These are phyloP conservation scores for Zymoseptoria ardabiliae DNA, from an alignment of 2,329 filamentous ascomycete genomes.

Conservation along the genomic window DNA sequence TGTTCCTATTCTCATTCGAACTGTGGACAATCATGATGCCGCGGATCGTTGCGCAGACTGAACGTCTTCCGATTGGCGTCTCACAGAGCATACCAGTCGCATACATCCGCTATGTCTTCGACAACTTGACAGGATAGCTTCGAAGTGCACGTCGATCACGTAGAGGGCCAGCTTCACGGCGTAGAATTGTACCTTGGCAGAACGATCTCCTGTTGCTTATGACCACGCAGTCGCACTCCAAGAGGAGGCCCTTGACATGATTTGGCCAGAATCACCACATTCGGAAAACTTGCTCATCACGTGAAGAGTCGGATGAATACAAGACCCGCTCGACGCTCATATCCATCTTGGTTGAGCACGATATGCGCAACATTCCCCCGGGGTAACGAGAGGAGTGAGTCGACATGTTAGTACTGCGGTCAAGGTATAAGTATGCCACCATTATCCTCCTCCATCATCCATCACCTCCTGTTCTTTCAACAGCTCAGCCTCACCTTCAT, in stretches of 20 bases:
- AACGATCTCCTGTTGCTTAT: too few species aligned
- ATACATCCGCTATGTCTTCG: too few species aligned
- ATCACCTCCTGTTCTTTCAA: neutral
- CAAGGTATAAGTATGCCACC: neutral
- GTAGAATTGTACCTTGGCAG: too few species aligned
- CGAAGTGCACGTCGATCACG: too few species aligned
- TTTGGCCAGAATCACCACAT: neutral
- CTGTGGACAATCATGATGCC: neutral
- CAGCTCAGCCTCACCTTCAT: neutral
- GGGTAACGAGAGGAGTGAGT: neutral
- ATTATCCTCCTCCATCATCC: neutral
- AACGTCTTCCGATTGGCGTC: neutral
- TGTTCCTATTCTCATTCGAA: neutral
- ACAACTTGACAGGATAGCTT: too few species aligned
- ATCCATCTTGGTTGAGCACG: neutral
- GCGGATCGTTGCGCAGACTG: neutral
- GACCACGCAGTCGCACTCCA: neutral
- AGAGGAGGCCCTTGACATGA: neutral
- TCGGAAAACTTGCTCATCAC: conserved; percentile 4
- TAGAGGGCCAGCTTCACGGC: too few species aligned
- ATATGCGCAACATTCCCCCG: neutral
- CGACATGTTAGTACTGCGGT: neutral
- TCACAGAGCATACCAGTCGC: too few species aligned
- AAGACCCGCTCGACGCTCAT: neutral
- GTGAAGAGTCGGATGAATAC: conserved; percentile 1